Evolutionary conservation across 75 land plant species (phyloP), one percentile per base, ranked within the genome.

Genomic region (Cupressus sempervirens): DNA sequence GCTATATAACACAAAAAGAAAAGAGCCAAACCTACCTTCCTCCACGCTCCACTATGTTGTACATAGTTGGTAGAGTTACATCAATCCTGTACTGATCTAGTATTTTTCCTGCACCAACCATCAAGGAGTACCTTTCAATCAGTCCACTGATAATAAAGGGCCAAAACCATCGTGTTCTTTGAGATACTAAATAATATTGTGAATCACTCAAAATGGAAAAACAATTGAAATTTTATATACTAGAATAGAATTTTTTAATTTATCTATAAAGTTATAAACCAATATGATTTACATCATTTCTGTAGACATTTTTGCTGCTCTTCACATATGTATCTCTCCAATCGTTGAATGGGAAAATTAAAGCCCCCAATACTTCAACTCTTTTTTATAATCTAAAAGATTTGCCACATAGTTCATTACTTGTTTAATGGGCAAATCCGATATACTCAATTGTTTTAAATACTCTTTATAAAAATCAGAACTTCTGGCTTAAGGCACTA

Each of bases 41-140:
- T 3, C 91, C 91, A 35, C 91, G 91, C 79, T 90, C 91, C 32
- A 90, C 91, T 56, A 90, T 90, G 86, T 90, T 90, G 84, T 90
- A 90, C 91, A 90, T 90, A 54, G 91, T 90, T 70, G 91, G 91
- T 16, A 90, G 72, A 48, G 91, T 90, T 29, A 90, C 91, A 84
- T 90, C 91, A 30, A 90, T 90, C 56, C 91, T 53, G 81, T 90
- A 90, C 82, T 90, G 91, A 83, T 90, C 91, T 83, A 73, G 54
- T 38, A 90, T 86, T 84, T 87, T 90, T 10, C 91, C 91, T 90
- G 91, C 30, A 83, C n/a, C 34, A 20, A 38, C 80, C 30, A 79
- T 2, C 74, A 72, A 32, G 11, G 73, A 7, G 11, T 12, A 72
- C 32, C 12, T 72, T 72, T 72, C 36, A 72, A 32, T 32, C 35